Percentiles rank a stretch among this genome's conserved stretches.
Evolutionary conservation across 1,284 basidiomycete species (phyloP).

Genomic region (Heterobasidion annosum): DNA sequence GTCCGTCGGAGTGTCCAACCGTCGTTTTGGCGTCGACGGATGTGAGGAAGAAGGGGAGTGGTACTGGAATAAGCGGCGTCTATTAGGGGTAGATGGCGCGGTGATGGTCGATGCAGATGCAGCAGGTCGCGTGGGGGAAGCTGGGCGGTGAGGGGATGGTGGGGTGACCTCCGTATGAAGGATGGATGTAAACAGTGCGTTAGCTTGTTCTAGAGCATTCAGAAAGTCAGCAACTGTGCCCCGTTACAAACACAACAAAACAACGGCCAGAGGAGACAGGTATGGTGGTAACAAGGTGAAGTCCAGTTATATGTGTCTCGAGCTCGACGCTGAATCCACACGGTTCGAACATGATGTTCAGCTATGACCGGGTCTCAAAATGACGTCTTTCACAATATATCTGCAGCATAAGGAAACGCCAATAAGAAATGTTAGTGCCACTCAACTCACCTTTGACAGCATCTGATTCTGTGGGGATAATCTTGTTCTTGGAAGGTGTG

Average conservation of each 20-base stretch:
- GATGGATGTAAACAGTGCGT: slow-evolving; percentile 65
- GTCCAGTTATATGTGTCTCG: no score
- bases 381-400: not conserved
- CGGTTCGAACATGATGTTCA: not conserved
- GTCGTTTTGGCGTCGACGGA: slow-evolving; percentile 46
- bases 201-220: slow-evolving; percentile 59
- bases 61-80: slow-evolving; percentile 60
- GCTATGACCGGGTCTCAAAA: not conserved
- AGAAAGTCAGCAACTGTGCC: slow-evolving; percentile 3
- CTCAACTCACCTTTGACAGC: slow-evolving; percentile 53
- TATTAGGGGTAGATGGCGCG: slow-evolving; percentile 27
- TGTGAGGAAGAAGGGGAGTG: slow-evolving; percentile 53
- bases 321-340: no score
- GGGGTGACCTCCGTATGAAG: slow-evolving; percentile 71
- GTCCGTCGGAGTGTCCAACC: slow-evolving; percentile 71
- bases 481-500: slow-evolving; percentile 59
- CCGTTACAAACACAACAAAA: not conserved
- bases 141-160: slow-evolving; percentile 47
- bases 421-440: not conserved
- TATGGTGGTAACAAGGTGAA: no score
- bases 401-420: not conserved
- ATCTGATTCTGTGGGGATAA: slow-evolving; percentile 73
- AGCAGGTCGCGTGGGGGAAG: slow-evolving; percentile 50
- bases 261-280: no score
- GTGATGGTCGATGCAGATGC: slow-evolving; percentile 24